These are phyloP conservation scores for Graphilbum ipis-grandicollis DNA, from an alignment of 2,329 filamentous ascomycete genomes.

Conservation along the genomic window DNA sequence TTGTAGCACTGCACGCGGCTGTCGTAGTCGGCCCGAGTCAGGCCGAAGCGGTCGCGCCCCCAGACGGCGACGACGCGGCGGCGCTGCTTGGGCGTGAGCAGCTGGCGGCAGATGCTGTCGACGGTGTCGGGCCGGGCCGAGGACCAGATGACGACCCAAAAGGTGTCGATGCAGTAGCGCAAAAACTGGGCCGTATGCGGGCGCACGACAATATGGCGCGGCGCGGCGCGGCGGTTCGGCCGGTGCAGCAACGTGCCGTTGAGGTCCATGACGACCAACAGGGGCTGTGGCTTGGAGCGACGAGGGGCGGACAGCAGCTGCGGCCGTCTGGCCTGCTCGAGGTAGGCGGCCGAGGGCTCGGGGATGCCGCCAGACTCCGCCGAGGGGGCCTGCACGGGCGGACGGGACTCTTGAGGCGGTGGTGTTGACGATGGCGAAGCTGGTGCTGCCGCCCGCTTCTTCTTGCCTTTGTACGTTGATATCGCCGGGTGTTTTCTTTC, in stretches of 20 bases:
- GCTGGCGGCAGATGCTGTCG: constrained; percentile 41
- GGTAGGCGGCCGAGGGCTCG: constrained; percentile 40
- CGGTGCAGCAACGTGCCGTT: constrained; percentile 81
- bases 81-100: constrained; percentile 27
- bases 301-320: constrained; percentile 17
- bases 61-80: constrained; percentile 49
- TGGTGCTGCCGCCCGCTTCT: too few relatives aligned
- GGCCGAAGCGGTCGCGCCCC: constrained; percentile 59
- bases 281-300: constrained; percentile 32
- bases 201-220: constrained; percentile 43
- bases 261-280: constrained; percentile 78
- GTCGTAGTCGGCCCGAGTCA: constrained; percentile 47
- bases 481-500: too few relatives aligned
- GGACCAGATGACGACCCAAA: constrained; percentile 80
- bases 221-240: constrained; percentile 26
- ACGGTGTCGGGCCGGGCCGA: constrained; percentile 66
- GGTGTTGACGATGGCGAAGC: too few relatives aligned
- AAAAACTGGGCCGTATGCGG: constrained; percentile 55
- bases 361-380: constrained; percentile 40
- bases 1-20: constrained; percentile 79
- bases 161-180: constrained; percentile 53
- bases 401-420: too few relatives aligned
- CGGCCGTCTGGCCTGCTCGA: constrained; percentile 27
- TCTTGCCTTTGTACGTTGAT: too few relatives aligned
- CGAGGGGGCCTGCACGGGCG: constrained; percentile 13